phyloP scores from a whole-genome alignment of 2,329 filamentous ascomycete species.

The Xylaria sp. region DNA sequence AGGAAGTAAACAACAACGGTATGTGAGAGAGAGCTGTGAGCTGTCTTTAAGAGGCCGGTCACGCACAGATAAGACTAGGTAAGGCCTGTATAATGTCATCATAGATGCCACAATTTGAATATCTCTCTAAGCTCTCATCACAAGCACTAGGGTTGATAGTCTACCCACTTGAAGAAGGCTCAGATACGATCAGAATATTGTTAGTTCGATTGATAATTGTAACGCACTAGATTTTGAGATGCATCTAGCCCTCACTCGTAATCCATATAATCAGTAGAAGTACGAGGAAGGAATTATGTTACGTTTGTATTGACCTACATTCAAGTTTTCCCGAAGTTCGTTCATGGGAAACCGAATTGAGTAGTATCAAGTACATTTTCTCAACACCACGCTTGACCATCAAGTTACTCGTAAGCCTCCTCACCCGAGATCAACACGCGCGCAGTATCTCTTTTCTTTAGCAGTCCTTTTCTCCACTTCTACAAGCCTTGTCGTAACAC shows the following conservation, averaged over 20 bases:
- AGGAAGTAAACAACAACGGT: no score
- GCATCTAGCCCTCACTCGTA: no score
- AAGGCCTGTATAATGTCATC: no score
- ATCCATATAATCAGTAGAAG: not conserved
- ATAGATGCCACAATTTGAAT: no score
- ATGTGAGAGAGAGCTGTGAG: no score
- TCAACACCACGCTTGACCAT: not conserved
- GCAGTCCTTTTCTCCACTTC: not conserved
- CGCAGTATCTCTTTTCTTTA: not conserved
- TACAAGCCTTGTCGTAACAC: not conserved
- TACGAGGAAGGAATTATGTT: not conserved
- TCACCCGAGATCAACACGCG: not conserved
- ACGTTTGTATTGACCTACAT: not conserved
- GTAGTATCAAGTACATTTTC: no score
- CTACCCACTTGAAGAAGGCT: not conserved
- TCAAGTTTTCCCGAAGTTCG: not conserved
- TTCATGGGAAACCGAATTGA: no score
- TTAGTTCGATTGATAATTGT: not conserved
- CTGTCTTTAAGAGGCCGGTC: no score
- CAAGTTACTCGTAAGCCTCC: not conserved
- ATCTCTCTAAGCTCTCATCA: no score
- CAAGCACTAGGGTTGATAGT: no score
- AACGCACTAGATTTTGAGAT: not conserved
- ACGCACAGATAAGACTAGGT: no score
- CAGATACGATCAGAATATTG: not conserved